Percentiles rank a stretch among this genome's conserved stretches.
Conservation (phyloP, 164 flowering plant species). For the Vitis riparia region DNA sequence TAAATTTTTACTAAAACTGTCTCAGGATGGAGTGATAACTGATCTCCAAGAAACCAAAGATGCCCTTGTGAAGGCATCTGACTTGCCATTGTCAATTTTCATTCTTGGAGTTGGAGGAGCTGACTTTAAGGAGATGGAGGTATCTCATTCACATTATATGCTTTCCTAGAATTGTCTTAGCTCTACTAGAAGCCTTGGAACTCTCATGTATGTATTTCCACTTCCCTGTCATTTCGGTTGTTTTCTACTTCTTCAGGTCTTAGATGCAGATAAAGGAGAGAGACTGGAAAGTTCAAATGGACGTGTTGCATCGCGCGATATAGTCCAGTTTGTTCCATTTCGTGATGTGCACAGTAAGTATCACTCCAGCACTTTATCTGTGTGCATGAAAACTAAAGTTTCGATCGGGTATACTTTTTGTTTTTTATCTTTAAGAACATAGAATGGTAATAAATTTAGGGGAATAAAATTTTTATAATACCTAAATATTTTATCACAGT, state of each 20-base stretch:
- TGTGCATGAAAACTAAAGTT: too few species aligned
- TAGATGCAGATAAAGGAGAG: conserved; percentile 69
- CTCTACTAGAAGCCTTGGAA: too few species aligned
- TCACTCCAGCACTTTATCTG: not conserved
- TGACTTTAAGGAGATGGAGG: conserved; percentile 87
- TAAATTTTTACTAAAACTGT: conserved; percentile 3
- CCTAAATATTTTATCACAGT: too few species aligned
- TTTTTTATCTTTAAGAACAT: too few species aligned
- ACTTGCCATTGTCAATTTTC: conserved; percentile 74
- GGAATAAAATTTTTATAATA: too few species aligned
- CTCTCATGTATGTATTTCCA: too few species aligned
- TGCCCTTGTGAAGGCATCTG: conserved; percentile 76
- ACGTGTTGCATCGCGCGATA: conserved; percentile 74
- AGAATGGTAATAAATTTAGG: too few species aligned
- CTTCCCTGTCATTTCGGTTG: not conserved
- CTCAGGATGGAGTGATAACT: conserved; percentile 80
- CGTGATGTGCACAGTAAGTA: conserved; percentile 74
- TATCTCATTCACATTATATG: conserved; percentile 17
- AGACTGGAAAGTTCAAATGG: conserved; percentile 68
- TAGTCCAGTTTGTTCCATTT: conserved; percentile 81
- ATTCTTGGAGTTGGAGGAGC: conserved; percentile 89
- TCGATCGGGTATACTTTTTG: too few species aligned
- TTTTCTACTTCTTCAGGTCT: conserved; percentile 28
- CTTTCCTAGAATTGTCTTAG: too few species aligned
- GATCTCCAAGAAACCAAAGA: conserved; percentile 88